These are phyloP conservation scores for Mollisia scopiformis DNA, from an alignment of 2,329 filamentous ascomycete genomes.

Conservation along the genomic window DNA sequence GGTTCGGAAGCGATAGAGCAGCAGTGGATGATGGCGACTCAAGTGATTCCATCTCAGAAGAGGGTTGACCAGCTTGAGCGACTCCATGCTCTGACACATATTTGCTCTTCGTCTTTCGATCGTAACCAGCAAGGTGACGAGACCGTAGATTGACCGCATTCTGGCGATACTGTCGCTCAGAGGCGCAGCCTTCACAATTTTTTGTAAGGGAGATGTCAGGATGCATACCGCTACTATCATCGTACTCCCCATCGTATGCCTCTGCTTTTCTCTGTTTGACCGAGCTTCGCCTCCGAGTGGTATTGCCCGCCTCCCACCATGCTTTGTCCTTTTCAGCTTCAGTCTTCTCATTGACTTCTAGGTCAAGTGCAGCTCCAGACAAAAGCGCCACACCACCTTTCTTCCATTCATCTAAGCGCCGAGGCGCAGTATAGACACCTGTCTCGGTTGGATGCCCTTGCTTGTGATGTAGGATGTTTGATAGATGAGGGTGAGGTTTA, in stretches of 20 bases:
- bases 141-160: slow-evolving; percentile 1
- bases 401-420: slow-evolving; percentile 74
- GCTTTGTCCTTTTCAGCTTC: slow-evolving; percentile 55
- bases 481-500: slow-evolving; percentile 31
- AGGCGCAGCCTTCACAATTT: slow-evolving; percentile 23
- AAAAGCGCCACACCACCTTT: slow-evolving; percentile 66
- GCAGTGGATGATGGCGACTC: background rate
- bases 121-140: slow-evolving; percentile 7
- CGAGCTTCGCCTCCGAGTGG: slow-evolving; percentile 41
- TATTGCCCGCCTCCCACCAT: slow-evolving; percentile 75
- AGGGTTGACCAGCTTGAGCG: background rate
- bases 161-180: slow-evolving; percentile 15
- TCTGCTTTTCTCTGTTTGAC: slow-evolving; percentile 53
- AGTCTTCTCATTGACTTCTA: slow-evolving; percentile 46
- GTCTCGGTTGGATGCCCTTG: slow-evolving; percentile 45
- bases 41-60: background rate
- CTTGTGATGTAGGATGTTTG: slow-evolving; percentile 34
- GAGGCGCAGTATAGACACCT: slow-evolving; percentile 60
- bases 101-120: slow-evolving; percentile 15
- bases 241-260: slow-evolving; percentile 69
- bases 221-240: slow-evolving; percentile 59
- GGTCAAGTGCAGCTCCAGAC: slow-evolving; percentile 60
- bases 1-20: background rate
- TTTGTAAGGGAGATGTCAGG: slow-evolving; percentile 16
- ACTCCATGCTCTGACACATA: background rate